phyloP scores from a whole-genome alignment of 176 grass and related monocot genomes.

The Bromus sterilis region DNA sequence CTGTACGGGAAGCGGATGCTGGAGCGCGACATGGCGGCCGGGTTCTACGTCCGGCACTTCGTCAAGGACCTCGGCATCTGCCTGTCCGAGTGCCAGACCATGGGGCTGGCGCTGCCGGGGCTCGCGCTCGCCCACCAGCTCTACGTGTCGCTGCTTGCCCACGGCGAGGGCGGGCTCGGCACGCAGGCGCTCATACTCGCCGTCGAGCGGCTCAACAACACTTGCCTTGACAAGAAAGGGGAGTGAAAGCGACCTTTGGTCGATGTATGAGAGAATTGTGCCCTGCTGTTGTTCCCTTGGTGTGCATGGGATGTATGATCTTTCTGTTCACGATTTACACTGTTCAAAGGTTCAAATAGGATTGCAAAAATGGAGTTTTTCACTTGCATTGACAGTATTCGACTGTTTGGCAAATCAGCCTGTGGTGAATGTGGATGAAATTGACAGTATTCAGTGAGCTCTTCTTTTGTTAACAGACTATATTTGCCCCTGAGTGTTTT shows the following conservation, averaged over 20 bases:
- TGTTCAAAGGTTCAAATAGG: conserved; percentile 21
- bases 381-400: not conserved
- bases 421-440: not conserved
- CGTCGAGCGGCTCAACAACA: conserved; percentile 84
- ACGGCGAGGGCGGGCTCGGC: conserved; percentile 74
- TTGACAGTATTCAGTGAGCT: not conserved
- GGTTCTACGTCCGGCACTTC: conserved; percentile 93
- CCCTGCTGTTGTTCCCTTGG: not conserved
- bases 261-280: not conserved
- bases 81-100: conserved; percentile 84
- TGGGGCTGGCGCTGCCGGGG: conserved; percentile 89
- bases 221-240: conserved; percentile 48
- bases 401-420: not conserved
- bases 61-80: conserved; percentile 96
- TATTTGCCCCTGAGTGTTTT: not conserved
- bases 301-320: not conserved
- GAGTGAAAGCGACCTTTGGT: conserved; percentile 8
- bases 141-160: conserved; percentile 75
- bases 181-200: conserved; percentile 82
- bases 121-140: conserved; percentile 83
- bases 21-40: conserved; percentile 79
- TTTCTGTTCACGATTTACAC: not conserved
- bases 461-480: not conserved
- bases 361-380: not conserved
- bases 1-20: conserved; percentile 78